These are phyloP conservation scores for Jaapia argillacea DNA, from an alignment of 768 basidiomycete species.

Conservation along the genomic window DNA sequence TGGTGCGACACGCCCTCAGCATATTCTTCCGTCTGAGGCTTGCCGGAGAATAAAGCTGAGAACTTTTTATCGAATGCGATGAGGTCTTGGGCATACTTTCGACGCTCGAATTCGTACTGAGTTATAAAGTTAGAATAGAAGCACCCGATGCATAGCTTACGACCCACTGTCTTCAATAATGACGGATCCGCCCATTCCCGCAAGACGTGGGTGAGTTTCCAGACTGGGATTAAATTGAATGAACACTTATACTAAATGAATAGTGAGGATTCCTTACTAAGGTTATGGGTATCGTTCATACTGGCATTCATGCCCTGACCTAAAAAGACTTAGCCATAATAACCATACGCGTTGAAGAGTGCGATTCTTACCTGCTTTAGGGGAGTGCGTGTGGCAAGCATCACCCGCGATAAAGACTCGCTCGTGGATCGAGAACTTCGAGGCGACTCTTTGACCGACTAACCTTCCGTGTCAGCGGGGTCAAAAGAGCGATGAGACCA, in stretches of 20 bases:
- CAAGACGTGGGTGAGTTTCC: slow-evolving; percentile 44
- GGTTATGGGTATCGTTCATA: slow-evolving; percentile 45
- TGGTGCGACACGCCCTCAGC: slow-evolving; percentile 39
- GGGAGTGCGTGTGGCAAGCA: slow-evolving; percentile 38
- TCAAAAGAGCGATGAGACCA: not conserved
- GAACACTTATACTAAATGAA: not conserved
- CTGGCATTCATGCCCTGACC: slow-evolving; percentile 46
- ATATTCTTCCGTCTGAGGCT: slow-evolving; percentile 29
- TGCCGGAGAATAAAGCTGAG: slow-evolving; percentile 42
- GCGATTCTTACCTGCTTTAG: slow-evolving; percentile 25
- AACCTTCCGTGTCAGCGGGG: not conserved
- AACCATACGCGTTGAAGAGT: not conserved
- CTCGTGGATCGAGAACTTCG: slow-evolving; percentile 33
- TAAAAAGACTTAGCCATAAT: slow-evolving; percentile 20
- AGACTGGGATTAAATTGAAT: slow-evolving; percentile 19
- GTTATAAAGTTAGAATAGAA: not conserved
- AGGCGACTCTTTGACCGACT: slow-evolving; percentile 50
- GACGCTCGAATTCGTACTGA: slow-evolving; percentile 44
- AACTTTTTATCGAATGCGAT: slow-evolving; percentile 44
- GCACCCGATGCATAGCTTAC: not conserved
- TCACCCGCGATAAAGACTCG: slow-evolving; percentile 50
- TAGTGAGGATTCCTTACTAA: slow-evolving; percentile 20
- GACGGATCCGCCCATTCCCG: slow-evolving; percentile 35
- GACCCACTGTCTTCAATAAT: slow-evolving; percentile 34
- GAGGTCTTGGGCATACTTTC: slow-evolving; percentile 42